Percentiles rank a stretch among this genome's conserved stretches.
Evolutionary conservation across 2,329 filamentous ascomycete genomes (phyloP).

Genomic region (Trichoderma endophyticum): DNA sequence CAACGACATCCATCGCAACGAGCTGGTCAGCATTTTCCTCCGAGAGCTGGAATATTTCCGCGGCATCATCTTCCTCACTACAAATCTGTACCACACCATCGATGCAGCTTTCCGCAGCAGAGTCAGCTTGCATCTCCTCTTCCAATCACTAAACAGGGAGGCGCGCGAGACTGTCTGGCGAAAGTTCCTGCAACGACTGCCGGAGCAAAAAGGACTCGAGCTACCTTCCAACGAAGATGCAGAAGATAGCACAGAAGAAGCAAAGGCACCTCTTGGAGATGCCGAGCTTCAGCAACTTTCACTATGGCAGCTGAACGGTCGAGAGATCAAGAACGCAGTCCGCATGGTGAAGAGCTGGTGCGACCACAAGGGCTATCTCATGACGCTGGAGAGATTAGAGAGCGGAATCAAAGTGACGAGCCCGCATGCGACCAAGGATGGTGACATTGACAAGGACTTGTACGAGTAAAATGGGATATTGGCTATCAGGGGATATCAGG

Average conservation of each 20-base stretch:
- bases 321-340: conserved; percentile 47
- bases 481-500: background rate
- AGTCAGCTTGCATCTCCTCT: conserved; percentile 46
- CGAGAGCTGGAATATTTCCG: conserved; percentile 45
- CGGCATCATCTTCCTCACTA: conserved; percentile 46
- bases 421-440: conserved; percentile 39
- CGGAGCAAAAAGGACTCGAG: conserved; percentile 13
- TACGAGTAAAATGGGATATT: conserved; percentile 25
- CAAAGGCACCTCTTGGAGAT: conserved; percentile 26
- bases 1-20: conserved; percentile 47
- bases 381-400: conserved; percentile 43
- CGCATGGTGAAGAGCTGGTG: conserved; percentile 47
- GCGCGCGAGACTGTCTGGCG: conserved; percentile 43
- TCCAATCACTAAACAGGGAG: conserved; percentile 37
- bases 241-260: background rate
- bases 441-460: conserved; percentile 26
- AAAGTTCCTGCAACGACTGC: conserved; percentile 43
- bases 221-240: background rate
- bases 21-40: conserved; percentile 47
- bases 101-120: conserved; percentile 45
- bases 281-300: conserved; percentile 39
- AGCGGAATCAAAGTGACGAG: conserved; percentile 45
- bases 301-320: conserved; percentile 42
- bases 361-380: conserved; percentile 40
- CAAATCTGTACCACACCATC: conserved; percentile 42